phyloP scores from a whole-genome alignment of 164 flowering plant genomes.

The Berberis vulgaris region DNA sequence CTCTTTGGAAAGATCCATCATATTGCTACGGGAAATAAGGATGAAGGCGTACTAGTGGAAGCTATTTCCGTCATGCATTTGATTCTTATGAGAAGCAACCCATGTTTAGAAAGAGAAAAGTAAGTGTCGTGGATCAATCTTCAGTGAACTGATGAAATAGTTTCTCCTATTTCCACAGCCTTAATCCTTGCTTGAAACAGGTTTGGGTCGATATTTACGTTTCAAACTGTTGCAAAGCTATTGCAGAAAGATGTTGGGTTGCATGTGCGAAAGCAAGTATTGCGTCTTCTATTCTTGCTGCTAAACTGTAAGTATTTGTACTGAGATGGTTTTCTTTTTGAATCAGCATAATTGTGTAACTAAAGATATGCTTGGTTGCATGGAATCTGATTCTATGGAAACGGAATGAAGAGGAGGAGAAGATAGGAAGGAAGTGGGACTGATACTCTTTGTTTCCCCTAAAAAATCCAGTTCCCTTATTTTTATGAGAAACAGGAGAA shows the following conservation, averaged over 20 bases:
- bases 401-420: no score
- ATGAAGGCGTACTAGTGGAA: constrained; percentile 46
- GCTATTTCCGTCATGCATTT: constrained; percentile 72
- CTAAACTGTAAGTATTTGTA: constrained; percentile 56
- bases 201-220: constrained; percentile 38
- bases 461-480: no score
- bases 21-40: constrained; percentile 26
- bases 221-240: constrained; percentile 43
- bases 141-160: not conserved
- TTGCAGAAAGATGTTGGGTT: constrained; percentile 60
- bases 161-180: not conserved
- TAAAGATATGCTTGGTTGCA: no score
- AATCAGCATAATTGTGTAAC: no score
- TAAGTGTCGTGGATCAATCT: constrained; percentile 22
- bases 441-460: no score
- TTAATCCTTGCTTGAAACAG: constrained; percentile 30
- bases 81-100: constrained; percentile 53
- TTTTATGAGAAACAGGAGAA: no score
- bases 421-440: no score
- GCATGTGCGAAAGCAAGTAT: constrained; percentile 51
- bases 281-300: constrained; percentile 63
- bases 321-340: no score
- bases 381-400: no score
- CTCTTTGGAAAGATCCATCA: constrained; percentile 53
- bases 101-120: constrained; percentile 60